Evolutionary conservation across 371 early-diverging fungal genomes (phyloP), one percentile per base, ranked within the genome.

Genomic region (Apophysomyces sp.): DNA sequence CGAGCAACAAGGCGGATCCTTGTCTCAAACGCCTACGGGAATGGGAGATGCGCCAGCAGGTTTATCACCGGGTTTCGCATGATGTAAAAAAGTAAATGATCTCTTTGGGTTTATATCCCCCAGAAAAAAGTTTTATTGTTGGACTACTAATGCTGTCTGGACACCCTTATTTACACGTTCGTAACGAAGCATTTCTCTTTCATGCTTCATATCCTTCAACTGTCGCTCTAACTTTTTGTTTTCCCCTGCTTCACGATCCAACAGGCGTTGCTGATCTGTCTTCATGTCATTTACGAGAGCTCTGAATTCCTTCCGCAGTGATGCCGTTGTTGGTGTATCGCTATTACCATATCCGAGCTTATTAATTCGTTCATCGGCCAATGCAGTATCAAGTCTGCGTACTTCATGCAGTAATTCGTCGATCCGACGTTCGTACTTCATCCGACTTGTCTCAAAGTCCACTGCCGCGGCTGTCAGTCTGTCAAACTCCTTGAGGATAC

Each of bases 301-400:
- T 54, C 85, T 68, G 57, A 88, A 88, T 41, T 88, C 88, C 58
- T 78, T 84, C 24, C 88, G 69, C 41, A 88, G 58, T 0, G 85
- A 77, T 2, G 86, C 80, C 0, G 88, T 88, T 0, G 86, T 79
- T 0, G 77, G 61, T 8, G 72, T 71, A 18, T 78, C 79, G 6
- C 52, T 26, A 18, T 37, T 53, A 1, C 18, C 49, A 39, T 67
- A 55, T 3, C 73, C 76, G 27, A 75, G 31, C 18, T 70, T 67
- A 39, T 70, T 69, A 15, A 78, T 69, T 30, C 66, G 65, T 65
- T 78, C 79, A 31, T 80, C 76, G 0, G 69, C 60, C 6, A 84
- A 55, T 32, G 59, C 67, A 0, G 66, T 56, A 44, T 84, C 81
- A 26, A 84, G 51, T 0, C 55, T 44, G 6, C 73, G 69, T 24